phyloP scores from a whole-genome alignment of 179 eudicot species.

The Amaranthus tricolor region DNA sequence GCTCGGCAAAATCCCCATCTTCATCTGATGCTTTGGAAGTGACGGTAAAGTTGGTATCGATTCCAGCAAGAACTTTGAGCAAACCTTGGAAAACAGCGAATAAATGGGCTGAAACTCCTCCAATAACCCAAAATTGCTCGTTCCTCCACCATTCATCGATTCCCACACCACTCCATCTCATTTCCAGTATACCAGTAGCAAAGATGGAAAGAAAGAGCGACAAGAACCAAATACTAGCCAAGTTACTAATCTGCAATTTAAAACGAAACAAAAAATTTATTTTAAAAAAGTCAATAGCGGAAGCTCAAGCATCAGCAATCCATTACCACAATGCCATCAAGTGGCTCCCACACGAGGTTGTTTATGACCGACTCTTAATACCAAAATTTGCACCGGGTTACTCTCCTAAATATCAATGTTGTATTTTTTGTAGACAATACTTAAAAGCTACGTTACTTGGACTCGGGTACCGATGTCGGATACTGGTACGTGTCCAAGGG shows the following conservation, averaged over 20 bases:
- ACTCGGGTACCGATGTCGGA: too few relatives aligned
- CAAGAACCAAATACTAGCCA: constrained; percentile 51
- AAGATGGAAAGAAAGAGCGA: constrained; percentile 51
- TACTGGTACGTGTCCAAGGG: too few relatives aligned
- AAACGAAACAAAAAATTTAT: neutral
- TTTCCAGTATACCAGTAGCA: constrained; percentile 51
- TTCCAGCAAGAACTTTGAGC: constrained; percentile 55
- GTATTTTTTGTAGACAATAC: too few relatives aligned
- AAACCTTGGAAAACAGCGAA: constrained; percentile 56
- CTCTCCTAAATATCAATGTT: too few relatives aligned
- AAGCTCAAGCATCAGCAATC: neutral
- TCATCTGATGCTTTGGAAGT: constrained; percentile 56
- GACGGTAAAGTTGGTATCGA: constrained; percentile 56
- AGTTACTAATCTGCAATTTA: constrained; percentile 51
- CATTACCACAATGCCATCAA: too few relatives aligned
- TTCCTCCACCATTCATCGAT: constrained; percentile 63
- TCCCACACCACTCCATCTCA: constrained; percentile 64
- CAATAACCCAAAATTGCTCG: constrained; percentile 61
- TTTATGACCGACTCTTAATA: too few relatives aligned
- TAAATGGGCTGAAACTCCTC: constrained; percentile 51
- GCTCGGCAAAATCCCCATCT: constrained; percentile 49
- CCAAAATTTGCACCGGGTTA: too few relatives aligned
- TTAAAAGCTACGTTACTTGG: too few relatives aligned
- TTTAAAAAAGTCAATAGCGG: neutral
- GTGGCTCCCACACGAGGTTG: too few relatives aligned